Percentiles rank a stretch among this genome's conserved stretches.
These are phyloP conservation scores for Phyllosticta citribraziliensis DNA, from an alignment of 2,329 filamentous ascomycete species.

Conservation along the genomic window DNA sequence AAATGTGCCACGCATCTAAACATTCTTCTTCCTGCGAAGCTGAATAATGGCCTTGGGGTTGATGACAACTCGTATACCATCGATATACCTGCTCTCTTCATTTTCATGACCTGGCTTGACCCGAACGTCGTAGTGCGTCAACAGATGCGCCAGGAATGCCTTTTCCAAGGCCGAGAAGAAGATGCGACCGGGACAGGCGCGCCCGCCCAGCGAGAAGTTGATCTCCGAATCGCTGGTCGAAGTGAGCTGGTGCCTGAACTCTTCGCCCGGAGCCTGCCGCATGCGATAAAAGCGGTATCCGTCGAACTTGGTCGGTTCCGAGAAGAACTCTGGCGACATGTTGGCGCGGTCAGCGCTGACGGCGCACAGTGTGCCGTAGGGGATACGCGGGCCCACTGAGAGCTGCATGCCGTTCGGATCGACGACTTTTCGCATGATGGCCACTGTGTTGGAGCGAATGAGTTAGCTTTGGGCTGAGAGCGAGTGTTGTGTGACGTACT, in stretches of 20 bases:
- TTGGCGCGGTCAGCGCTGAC: background rate
- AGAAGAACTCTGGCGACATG: slow-evolving; percentile 4
- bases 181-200: background rate
- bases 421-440: background rate
- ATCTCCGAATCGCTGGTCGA: slow-evolving; percentile 6
- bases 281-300: slow-evolving; percentile 10
- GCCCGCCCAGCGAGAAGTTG: background rate
- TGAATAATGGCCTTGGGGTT: background rate
- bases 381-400: background rate
- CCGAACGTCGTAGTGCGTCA: slow-evolving; percentile 18
- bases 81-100: background rate
- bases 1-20: background rate
- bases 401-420: background rate
- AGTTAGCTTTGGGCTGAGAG: too few relatives aligned
- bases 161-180: background rate
- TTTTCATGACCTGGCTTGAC: background rate
- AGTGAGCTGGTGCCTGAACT: background rate
- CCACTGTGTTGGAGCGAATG: background rate
- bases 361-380: background rate
- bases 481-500: background rate
- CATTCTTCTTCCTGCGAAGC: background rate
- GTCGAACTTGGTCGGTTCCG: slow-evolving; percentile 10
- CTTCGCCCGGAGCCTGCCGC: background rate
- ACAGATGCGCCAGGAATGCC: slow-evolving; percentile 6
- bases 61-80: background rate